Evolutionary conservation across 2,329 filamentous ascomycete genomes (phyloP).

Genomic region (Colletotrichum gigasporum): DNA sequence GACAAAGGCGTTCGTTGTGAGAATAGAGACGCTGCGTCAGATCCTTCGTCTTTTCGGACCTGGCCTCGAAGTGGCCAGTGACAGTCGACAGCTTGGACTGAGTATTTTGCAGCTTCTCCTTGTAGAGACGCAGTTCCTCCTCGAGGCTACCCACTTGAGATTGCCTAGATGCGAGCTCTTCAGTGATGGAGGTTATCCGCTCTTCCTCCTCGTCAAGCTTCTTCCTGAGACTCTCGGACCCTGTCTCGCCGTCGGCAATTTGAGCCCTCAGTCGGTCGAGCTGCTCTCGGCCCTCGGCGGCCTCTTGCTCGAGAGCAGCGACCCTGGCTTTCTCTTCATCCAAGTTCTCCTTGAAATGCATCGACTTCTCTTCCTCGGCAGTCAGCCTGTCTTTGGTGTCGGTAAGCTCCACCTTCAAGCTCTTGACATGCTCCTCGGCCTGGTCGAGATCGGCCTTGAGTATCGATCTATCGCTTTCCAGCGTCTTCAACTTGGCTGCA

Average conservation of each 20-base stretch:
- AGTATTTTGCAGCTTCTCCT: slow-evolving; percentile 68
- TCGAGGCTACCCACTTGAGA: slow-evolving; percentile 81
- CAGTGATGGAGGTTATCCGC: slow-evolving; percentile 72
- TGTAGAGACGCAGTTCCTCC: slow-evolving; percentile 75
- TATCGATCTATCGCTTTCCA: slow-evolving; percentile 68
- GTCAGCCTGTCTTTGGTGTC: slow-evolving; percentile 61
- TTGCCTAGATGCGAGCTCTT: slow-evolving; percentile 78
- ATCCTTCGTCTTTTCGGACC: slow-evolving; percentile 80
- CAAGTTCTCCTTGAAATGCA: slow-evolving; percentile 63
- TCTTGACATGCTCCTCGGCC: slow-evolving; percentile 62
- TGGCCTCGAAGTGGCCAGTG: slow-evolving; percentile 70
- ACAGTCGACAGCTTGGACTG: slow-evolving; percentile 62
- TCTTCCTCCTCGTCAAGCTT: slow-evolving; percentile 80
- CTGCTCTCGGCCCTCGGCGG: slow-evolving; percentile 74
- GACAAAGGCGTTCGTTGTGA: slow-evolving; percentile 84
- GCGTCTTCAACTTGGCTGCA: slow-evolving; percentile 66
- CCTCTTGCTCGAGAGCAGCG: slow-evolving; percentile 63
- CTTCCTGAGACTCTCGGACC: slow-evolving; percentile 80
- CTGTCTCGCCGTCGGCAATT: slow-evolving; percentile 84
- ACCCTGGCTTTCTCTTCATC: slow-evolving; percentile 64
- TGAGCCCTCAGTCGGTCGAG: slow-evolving; percentile 74
- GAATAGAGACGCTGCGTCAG: slow-evolving; percentile 84
- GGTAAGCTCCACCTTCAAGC: slow-evolving; percentile 67
- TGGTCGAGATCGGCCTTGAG: slow-evolving; percentile 72
- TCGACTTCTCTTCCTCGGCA: slow-evolving; percentile 59